Conservation (phyloP, 2,329 filamentous ascomycete genomes). For the Diaporthe caulivora region DNA sequence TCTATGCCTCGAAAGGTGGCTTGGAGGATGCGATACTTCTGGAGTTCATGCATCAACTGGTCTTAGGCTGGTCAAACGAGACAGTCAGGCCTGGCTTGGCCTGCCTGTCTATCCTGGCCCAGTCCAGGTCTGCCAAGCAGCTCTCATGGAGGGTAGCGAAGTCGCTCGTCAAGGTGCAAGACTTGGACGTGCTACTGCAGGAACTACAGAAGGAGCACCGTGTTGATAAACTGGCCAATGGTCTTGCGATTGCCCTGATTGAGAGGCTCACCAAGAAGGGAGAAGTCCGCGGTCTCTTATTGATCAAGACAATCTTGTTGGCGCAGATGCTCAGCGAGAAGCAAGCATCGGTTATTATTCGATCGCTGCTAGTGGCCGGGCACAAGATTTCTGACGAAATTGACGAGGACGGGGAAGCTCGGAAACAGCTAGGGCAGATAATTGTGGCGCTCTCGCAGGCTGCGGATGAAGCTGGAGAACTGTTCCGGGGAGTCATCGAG, state of each 20-base stretch:
- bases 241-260: conserved; percentile 75
- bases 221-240: conserved; percentile 78
- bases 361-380: conserved; percentile 72
- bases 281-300: conserved; percentile 66
- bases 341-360: conserved; percentile 75
- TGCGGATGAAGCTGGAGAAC: conserved; percentile 67
- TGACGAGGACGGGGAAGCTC: conserved; percentile 66
- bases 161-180: conserved; percentile 73
- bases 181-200: conserved; percentile 70
- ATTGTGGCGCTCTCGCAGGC: conserved; percentile 76
- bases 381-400: conserved; percentile 68
- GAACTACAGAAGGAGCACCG: conserved; percentile 74
- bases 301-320: conserved; percentile 72
- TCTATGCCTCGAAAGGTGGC: conserved; percentile 85
- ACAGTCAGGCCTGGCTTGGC: conserved; percentile 81
- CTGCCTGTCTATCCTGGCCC: conserved; percentile 84
- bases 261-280: conserved; percentile 72
- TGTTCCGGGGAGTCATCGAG: conserved; percentile 76
- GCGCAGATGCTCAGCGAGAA: conserved; percentile 71
- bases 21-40: conserved; percentile 85
- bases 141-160: conserved; percentile 79
- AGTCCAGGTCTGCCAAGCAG: conserved; percentile 78
- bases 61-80: conserved; percentile 79
- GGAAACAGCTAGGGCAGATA: conserved; percentile 74
- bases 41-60: conserved; percentile 90